Percentiles rank a stretch among this genome's conserved stretches.
Evolutionary conservation across 2,329 filamentous ascomycete species (phyloP).

Genomic region (Verruconis gallopava): DNA sequence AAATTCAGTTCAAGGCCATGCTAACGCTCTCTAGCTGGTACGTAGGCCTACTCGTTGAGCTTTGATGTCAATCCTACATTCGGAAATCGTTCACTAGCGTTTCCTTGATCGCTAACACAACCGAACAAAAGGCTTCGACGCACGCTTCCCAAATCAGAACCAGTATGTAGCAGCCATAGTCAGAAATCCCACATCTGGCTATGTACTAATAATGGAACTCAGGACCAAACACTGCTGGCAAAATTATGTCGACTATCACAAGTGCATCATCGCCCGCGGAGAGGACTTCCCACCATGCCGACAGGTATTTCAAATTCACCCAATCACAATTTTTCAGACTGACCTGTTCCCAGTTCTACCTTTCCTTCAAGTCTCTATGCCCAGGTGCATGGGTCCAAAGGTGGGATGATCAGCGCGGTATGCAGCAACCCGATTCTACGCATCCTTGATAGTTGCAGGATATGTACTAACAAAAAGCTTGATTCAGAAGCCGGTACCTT

Average conservation of each 20-base stretch:
- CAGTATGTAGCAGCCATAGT: slow-evolving; percentile 36
- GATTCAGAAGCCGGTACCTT: slow-evolving; percentile 43
- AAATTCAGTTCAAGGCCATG: too few species aligned
- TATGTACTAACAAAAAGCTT: background rate
- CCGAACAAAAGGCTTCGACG: slow-evolving; percentile 67
- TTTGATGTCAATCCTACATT: slow-evolving; percentile 18
- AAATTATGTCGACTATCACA: slow-evolving; percentile 99
- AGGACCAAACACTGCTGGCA: slow-evolving; percentile 99
- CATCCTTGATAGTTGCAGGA: background rate
- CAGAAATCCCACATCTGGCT: background rate
- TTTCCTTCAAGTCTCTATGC: slow-evolving; percentile 95
- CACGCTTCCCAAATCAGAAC: slow-evolving; percentile 97
- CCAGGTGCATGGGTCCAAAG: slow-evolving; percentile 84
- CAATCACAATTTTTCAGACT: slow-evolving; percentile 12
- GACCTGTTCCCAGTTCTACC: slow-evolving; percentile 75
- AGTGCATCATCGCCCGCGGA: slow-evolving; percentile 96
- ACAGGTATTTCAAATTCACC: slow-evolving; percentile 55
- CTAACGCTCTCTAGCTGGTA: slow-evolving; percentile 32
- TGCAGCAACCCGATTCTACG: slow-evolving; percentile 23
- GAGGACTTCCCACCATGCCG: slow-evolving; percentile 96
- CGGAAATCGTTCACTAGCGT: slow-evolving; percentile 17
- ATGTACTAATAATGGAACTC: slow-evolving; percentile 10
- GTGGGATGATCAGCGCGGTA: slow-evolving; percentile 97
- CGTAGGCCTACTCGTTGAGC: slow-evolving; percentile 17
- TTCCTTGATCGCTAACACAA: background rate